Evolutionary conservation across 2,329 filamentous ascomycete genomes (phyloP), one percentile per base, ranked within the genome.

Genomic region (Cadophora malorum): DNA sequence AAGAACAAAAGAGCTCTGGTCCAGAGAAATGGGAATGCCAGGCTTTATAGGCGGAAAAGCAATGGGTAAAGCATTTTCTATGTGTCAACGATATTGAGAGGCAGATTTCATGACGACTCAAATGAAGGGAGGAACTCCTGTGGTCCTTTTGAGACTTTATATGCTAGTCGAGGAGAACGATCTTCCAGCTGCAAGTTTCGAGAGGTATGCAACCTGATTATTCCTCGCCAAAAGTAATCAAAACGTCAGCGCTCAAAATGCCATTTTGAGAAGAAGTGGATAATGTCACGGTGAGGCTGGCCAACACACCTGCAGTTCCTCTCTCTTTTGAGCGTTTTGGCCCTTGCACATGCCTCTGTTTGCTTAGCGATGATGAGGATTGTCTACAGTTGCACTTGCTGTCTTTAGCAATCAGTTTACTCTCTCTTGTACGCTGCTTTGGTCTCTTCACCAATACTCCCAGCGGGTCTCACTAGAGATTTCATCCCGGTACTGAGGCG

Each of bases 1-100:
- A 14, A 21, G 28, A 56, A 38, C 35, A 9, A 35, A 38, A 23
- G 33, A 41, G 21, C 25, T 4, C n/a, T 21, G 16, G 19, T 38
- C 4, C 3, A 21, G 23, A 41, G 3, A 3, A 16, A 23, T 38
- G n/a, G 33, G 55, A n/a, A 38, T 33, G 12, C 33, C 55, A 41
- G 33, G 19, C 31, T 58, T 38, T 58, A 41, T 23, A 21, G 7
- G 33, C 55, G 55, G 31, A 38, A 23, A 35, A 41, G 33, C 53
- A 41, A 38, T 3, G 33, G 55, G 31, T 58, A 38, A 35, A 28
- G 33, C 33, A 58, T 58, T 38, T 58, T 58, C 55, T 58, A 58
- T 38, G 55, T 38, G 55, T 58, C 55, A 58, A 38, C 33, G 33
- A 58, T 23, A 58, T 21, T 53, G 23, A 53, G 33, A 56, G 21